Percentiles rank a stretch among this genome's conserved stretches.
These are phyloP conservation scores for Acanthamoeba sp. DNA, from an alignment of 208 protist species.

Conservation along the genomic window DNA sequence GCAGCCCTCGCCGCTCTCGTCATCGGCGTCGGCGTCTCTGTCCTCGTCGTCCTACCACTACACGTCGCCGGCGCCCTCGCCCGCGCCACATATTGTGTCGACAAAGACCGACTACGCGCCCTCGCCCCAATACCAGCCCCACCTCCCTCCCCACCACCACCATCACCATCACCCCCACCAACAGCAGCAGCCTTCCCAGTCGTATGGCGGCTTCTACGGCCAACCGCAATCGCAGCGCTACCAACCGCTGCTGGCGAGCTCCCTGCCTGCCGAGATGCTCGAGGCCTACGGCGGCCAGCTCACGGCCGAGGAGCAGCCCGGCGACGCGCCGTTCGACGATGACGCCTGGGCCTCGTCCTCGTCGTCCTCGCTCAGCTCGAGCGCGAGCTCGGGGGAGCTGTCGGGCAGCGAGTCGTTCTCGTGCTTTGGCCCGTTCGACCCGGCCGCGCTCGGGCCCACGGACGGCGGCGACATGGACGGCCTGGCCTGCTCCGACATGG, in stretches of 20 bases:
- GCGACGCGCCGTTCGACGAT: neutral
- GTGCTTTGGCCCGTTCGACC: slow-evolving; percentile 24
- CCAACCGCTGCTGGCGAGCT: neutral
- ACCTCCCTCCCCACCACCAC: neutral
- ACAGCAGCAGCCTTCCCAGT: neutral
- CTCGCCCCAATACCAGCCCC: neutral
- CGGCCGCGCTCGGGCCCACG: neutral
- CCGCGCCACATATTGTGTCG: neutral
- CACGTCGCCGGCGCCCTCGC: slow-evolving; percentile 13
- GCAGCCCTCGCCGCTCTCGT: neutral
- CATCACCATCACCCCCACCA: neutral
- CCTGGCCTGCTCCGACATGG: slow-evolving; percentile 29
- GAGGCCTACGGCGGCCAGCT: neutral
- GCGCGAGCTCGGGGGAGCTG: neutral
- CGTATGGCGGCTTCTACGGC: neutral
- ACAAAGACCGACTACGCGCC: neutral
- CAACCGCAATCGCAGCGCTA: neutral
- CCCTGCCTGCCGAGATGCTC: neutral
- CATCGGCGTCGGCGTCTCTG: neutral
- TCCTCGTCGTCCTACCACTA: neutral
- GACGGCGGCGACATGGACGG: neutral
- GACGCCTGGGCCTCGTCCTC: neutral
- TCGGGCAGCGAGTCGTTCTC: slow-evolving; percentile 44
- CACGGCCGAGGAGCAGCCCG: neutral
- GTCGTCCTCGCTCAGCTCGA: neutral